Evolutionary conservation across 2,329 filamentous ascomycete species (phyloP).

Genomic region (Fusarium liriodendri): DNA sequence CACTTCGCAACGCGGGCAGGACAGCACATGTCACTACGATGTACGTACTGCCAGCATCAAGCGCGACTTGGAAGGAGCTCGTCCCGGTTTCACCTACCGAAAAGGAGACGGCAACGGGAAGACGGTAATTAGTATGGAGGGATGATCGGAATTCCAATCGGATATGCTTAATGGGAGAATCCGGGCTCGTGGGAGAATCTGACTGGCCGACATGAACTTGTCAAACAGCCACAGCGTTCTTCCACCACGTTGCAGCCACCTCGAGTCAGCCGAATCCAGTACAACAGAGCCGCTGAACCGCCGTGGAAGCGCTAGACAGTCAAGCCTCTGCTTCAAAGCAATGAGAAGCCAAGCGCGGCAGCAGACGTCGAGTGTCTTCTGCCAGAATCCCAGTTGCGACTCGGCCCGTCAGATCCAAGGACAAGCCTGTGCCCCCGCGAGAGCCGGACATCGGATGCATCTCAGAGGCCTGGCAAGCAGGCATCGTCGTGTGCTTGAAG

Average conservation of each 20-base stretch:
- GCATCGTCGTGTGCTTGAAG: conserved; percentile 33
- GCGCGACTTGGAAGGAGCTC: conserved; percentile 9
- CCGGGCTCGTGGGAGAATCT: conserved; percentile 31
- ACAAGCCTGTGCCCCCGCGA: conserved; percentile 26
- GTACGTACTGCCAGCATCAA: not conserved
- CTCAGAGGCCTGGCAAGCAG: conserved; percentile 32
- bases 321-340: not conserved
- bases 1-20: conserved; percentile 1
- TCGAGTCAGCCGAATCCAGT: conserved; percentile 13
- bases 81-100: conserved; percentile 31
- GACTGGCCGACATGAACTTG: conserved; percentile 33
- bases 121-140: conserved; percentile 29
- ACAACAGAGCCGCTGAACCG: conserved; percentile 9
- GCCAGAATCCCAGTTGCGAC: conserved; percentile 21
- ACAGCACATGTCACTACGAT: not conserved
- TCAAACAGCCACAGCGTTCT: conserved; percentile 32
- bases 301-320: not conserved
- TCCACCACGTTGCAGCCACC: conserved; percentile 24
- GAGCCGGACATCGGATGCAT: conserved; percentile 39
- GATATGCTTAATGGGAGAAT: conserved; percentile 38
- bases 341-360: conserved; percentile 4
- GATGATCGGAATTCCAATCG: conserved; percentile 34
- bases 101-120: conserved; percentile 19
- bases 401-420: conserved; percentile 22
- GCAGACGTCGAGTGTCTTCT: conserved; percentile 10